These are phyloP conservation scores for Rhazya stricta DNA, from an alignment of 257 asterid species.

Conservation along the genomic window DNA sequence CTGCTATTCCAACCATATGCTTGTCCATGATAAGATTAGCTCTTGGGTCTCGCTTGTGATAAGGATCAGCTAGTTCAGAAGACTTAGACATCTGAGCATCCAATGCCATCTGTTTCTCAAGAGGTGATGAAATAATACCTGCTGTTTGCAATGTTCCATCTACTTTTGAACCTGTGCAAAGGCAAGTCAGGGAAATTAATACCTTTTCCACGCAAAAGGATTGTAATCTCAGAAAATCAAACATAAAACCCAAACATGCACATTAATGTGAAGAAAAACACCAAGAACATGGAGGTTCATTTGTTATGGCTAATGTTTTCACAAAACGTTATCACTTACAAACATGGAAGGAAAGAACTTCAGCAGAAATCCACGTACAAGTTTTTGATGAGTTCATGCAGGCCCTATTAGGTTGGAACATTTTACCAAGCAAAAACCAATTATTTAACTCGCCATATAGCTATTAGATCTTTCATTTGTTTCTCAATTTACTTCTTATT, in stretches of 20 bases:
- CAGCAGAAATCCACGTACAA: background rate
- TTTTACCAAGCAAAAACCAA: background rate
- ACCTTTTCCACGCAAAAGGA: constrained; percentile 14
- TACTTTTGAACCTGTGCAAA: constrained; percentile 49
- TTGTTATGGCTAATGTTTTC: accelerated
- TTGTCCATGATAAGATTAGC: constrained; percentile 41
- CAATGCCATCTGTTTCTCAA: constrained; percentile 45
- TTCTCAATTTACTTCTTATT: background rate
- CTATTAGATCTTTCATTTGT: background rate
- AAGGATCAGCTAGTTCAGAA: constrained; percentile 52
- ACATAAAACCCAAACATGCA: background rate
- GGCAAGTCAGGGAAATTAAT: constrained; percentile 5
- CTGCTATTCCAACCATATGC: constrained; percentile 41
- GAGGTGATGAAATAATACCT: constrained; percentile 50
- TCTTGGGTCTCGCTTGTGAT: constrained; percentile 54
- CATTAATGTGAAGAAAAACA: background rate
- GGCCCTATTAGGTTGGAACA: background rate
- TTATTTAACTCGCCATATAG: background rate
- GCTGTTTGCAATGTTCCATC: constrained; percentile 46
- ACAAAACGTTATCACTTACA: too few species aligned
- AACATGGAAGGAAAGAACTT: background rate
- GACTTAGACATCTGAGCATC: constrained; percentile 52
- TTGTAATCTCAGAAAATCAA: background rate
- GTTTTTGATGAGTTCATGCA: background rate
- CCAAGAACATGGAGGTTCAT: background rate